Conservation (phyloP, 371 early-diverging fungal species). For the Haplosporangium sp. region DNA sequence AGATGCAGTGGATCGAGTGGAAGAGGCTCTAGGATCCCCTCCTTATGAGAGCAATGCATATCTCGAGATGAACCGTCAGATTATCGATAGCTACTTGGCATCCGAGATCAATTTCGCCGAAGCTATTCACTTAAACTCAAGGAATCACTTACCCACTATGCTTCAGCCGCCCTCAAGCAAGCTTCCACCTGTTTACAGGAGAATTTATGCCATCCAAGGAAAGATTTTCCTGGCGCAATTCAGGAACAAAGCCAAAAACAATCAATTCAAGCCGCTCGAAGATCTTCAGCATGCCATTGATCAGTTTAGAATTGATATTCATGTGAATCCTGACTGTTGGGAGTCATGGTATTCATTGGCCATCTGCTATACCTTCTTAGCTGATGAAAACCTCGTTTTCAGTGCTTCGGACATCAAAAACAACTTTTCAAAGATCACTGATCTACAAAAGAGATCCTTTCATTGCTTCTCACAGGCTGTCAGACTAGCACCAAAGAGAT, state of each 20-base stretch:
- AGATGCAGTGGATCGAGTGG: slow-evolving; percentile 68
- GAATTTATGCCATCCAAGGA: slow-evolving; percentile 74
- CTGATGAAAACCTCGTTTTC: slow-evolving; percentile 76
- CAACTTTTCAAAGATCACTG: slow-evolving; percentile 63
- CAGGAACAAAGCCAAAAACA: slow-evolving; percentile 66
- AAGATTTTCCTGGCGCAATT: slow-evolving; percentile 67
- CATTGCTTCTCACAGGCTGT: slow-evolving; percentile 45
- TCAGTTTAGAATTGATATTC: slow-evolving; percentile 67
- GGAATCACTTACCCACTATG: slow-evolving; percentile 37
- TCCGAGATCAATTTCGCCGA: slow-evolving; percentile 56
- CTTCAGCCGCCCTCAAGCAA: slow-evolving; percentile 51
- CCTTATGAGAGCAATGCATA: slow-evolving; percentile 60
- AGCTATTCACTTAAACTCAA: slow-evolving; percentile 29
- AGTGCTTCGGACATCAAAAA: slow-evolving; percentile 71
- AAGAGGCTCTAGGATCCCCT: slow-evolving; percentile 63
- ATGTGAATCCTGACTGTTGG: slow-evolving; percentile 68
- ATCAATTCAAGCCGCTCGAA: slow-evolving; percentile 67
- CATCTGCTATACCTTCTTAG: slow-evolving; percentile 64
- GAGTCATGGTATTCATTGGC: slow-evolving; percentile 78
- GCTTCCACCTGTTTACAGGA: slow-evolving; percentile 50
- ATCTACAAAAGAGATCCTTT: slow-evolving; percentile 68
- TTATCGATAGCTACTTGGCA: slow-evolving; percentile 56
- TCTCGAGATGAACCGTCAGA: slow-evolving; percentile 52
- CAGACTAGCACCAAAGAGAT: slow-evolving; percentile 32
- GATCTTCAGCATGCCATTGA: slow-evolving; percentile 72